These are phyloP conservation scores for Clonostachys sp. DNA, from an alignment of 2,329 filamentous ascomycete genomes.

Conservation along the genomic window DNA sequence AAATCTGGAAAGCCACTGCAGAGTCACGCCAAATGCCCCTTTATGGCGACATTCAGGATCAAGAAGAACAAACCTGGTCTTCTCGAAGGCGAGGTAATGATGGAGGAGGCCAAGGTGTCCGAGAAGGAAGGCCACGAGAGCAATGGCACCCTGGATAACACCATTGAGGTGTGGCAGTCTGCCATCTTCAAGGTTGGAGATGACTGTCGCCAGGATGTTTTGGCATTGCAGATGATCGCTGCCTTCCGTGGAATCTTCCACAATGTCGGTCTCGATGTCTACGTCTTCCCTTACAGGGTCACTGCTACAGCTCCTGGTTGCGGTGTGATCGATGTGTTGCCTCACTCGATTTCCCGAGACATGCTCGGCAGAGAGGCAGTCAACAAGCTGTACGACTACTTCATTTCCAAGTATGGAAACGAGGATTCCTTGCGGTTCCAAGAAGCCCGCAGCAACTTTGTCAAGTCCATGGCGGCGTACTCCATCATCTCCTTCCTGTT, in stretches of 20 bases:
- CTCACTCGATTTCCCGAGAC: slow-evolving; percentile 95
- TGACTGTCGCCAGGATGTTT: slow-evolving; percentile 93
- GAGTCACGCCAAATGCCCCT: slow-evolving; percentile 96
- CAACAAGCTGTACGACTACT: slow-evolving; percentile 98
- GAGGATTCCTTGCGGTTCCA: slow-evolving; percentile 95
- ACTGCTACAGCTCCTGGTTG: slow-evolving; percentile 96
- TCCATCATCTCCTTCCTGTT: slow-evolving; percentile 93
- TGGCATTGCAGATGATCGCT: slow-evolving; percentile 96
- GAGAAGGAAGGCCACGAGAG: slow-evolving; percentile 15
- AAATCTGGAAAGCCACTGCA: slow-evolving; percentile 97
- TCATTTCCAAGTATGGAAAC: slow-evolving; percentile 93
- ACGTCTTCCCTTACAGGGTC: slow-evolving; percentile 94
- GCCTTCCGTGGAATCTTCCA: slow-evolving; percentile 98
- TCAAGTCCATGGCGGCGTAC: slow-evolving; percentile 99
- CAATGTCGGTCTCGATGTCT: slow-evolving; percentile 90
- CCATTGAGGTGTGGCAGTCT: slow-evolving; percentile 95
- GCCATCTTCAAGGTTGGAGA: slow-evolving; percentile 99
- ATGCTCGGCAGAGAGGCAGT: slow-evolving; percentile 98
- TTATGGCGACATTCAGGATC: slow-evolving; percentile 98
- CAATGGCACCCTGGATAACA: slow-evolving; percentile 33
- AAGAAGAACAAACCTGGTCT: slow-evolving; percentile 65
- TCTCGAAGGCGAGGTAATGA: slow-evolving; percentile 47
- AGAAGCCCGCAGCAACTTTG: slow-evolving; percentile 91
- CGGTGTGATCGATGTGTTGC: slow-evolving; percentile 95
- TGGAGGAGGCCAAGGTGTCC: slow-evolving; percentile 28